phyloP scores from a whole-genome alignment of 768 basidiomycete species.

The Trametes cinnabarina region DNA sequence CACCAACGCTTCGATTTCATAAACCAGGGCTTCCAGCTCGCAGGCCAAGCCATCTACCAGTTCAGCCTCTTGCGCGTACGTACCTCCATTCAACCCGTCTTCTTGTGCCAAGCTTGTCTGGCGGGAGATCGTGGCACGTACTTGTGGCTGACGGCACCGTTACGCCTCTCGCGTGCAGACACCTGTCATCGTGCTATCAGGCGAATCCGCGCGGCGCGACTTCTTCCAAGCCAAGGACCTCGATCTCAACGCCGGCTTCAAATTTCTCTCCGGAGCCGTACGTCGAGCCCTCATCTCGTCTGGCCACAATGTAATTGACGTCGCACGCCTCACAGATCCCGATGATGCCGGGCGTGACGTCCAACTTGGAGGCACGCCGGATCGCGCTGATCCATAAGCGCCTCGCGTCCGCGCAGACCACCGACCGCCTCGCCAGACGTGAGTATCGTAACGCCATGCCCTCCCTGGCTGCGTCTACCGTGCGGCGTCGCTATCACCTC shows the following conservation, averaged over 20 bases:
- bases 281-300: slow-evolving; percentile 28
- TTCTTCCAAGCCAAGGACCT: slow-evolving; percentile 71
- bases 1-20: slow-evolving; percentile 68
- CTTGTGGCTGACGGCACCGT: slow-evolving; percentile 2
- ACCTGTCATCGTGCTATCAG: slow-evolving; percentile 73
- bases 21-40: slow-evolving; percentile 66
- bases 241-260: slow-evolving; percentile 78
- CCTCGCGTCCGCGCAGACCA: slow-evolving; percentile 59
- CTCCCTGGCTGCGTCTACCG: neutral
- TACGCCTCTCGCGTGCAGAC: slow-evolving; percentile 43
- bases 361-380: slow-evolving; percentile 59
- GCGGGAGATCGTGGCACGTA: neutral
- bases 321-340: slow-evolving; percentile 52
- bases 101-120: neutral
- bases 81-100: slow-evolving; percentile 14
- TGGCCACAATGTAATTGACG: neutral
- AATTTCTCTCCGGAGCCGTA: slow-evolving; percentile 75
- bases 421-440: slow-evolving; percentile 60
- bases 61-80: slow-evolving; percentile 68
- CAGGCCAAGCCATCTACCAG: slow-evolving; percentile 64
- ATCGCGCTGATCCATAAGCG: slow-evolving; percentile 72
- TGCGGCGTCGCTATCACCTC: neutral
- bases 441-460: slow-evolving; percentile 31
- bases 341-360: slow-evolving; percentile 72
- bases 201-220: slow-evolving; percentile 62